These are phyloP conservation scores for Arctostaphylos glauca DNA, from an alignment of 148 eudicot genomes.

Conservation along the genomic window DNA sequence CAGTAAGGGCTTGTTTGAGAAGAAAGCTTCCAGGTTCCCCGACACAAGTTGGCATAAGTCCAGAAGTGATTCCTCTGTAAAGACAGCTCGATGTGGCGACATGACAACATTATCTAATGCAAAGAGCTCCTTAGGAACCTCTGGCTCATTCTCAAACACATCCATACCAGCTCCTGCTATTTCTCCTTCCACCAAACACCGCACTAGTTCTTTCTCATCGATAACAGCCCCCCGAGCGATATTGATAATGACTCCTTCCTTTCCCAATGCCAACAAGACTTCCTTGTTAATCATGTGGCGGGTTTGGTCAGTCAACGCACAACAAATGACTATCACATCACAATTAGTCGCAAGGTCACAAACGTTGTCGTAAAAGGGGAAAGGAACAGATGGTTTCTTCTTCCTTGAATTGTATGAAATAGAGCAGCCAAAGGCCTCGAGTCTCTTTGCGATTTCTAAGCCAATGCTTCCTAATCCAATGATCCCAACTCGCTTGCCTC, in stretches of 20 bases:
- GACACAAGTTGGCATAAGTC: slow-evolving; percentile 35
- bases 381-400: slow-evolving; percentile 41
- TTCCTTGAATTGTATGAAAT: slow-evolving; percentile 57
- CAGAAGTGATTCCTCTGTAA: slow-evolving; percentile 42
- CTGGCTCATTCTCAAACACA: slow-evolving; percentile 72
- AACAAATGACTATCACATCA: slow-evolving; percentile 50
- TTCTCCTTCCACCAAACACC: slow-evolving; percentile 43
- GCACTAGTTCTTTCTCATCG: slow-evolving; percentile 55
- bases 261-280: slow-evolving; percentile 57
- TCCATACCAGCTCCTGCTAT: slow-evolving; percentile 83
- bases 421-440: slow-evolving; percentile 57
- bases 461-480: slow-evolving; percentile 86
- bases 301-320: slow-evolving; percentile 66
- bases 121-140: slow-evolving; percentile 50
- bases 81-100: slow-evolving; percentile 52
- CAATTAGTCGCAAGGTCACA: slow-evolving; percentile 41
- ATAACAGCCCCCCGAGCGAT: slow-evolving; percentile 64
- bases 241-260: slow-evolving; percentile 54
- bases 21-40: slow-evolving; percentile 67
- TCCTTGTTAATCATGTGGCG: slow-evolving; percentile 55
- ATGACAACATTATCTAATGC: slow-evolving; percentile 65
- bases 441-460: slow-evolving; percentile 59
- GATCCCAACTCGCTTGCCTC: slow-evolving; percentile 64
- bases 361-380: slow-evolving; percentile 33
- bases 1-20: slow-evolving; percentile 47